Percentiles rank a stretch among this genome's conserved stretches.
Conservation (phyloP, 768 basidiomycete species). For the Trametes elegans region DNA sequence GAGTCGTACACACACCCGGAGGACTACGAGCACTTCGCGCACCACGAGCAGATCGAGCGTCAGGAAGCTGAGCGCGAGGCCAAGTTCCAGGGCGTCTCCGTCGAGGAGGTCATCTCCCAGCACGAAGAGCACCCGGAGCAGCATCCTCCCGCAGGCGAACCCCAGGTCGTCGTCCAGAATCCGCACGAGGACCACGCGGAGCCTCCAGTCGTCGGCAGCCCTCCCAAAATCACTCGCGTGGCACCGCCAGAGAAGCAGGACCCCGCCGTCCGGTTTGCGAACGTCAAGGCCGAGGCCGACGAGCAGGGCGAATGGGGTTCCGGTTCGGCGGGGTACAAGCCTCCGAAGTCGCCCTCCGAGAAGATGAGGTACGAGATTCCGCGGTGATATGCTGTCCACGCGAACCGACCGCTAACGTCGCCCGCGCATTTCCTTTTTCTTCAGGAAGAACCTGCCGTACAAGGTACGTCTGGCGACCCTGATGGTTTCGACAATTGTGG, state of each 20-base stretch:
- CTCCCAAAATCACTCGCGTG: slow-evolving; percentile 48
- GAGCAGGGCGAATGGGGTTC: slow-evolving; percentile 72
- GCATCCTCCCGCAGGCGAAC: slow-evolving; percentile 5
- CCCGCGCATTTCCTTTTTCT: background rate
- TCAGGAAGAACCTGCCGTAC: slow-evolving; percentile 80
- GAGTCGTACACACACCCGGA: slow-evolving; percentile 93
- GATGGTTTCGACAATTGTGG: slow-evolving; percentile 24
- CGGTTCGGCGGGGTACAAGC: slow-evolving; percentile 27
- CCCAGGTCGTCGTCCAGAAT: slow-evolving; percentile 1
- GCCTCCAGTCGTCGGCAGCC: slow-evolving; percentile 31
- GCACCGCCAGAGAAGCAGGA: slow-evolving; percentile 70
- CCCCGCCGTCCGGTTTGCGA: slow-evolving; percentile 60
- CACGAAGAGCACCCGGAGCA: slow-evolving; percentile 38
- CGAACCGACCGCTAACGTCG: no score
- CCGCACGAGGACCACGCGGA: slow-evolving; percentile 6
- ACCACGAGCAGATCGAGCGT: slow-evolving; percentile 83
- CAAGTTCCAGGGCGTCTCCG: slow-evolving; percentile 75
- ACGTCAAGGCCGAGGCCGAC: slow-evolving; percentile 45
- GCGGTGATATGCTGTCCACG: no score
- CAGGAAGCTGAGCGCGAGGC: slow-evolving; percentile 85
- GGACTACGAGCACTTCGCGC: slow-evolving; percentile 87
- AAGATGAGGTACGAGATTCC: slow-evolving; percentile 61
- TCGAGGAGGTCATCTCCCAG: slow-evolving; percentile 62
- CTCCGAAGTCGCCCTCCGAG: slow-evolving; percentile 41
- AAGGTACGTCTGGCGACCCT: slow-evolving; percentile 53